Conservation (phyloP, 1,284 basidiomycete genomes). For the Leccinum olivaceoglutinosum region DNA sequence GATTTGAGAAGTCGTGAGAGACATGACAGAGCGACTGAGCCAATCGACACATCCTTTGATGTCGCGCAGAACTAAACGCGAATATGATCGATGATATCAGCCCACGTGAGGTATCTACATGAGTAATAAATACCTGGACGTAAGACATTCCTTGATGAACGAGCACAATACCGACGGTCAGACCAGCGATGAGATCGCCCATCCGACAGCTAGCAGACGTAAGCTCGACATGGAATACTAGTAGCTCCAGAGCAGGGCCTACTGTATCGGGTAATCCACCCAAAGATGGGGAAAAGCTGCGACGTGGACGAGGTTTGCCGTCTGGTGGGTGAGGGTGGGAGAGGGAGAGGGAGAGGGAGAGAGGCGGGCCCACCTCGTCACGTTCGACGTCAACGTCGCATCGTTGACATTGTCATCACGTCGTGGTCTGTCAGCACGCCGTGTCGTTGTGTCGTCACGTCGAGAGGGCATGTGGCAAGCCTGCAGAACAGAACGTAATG, state of each 20-base stretch:
- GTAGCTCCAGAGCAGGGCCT: conserved; percentile 21
- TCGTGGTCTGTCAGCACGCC: no score
- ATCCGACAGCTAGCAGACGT: conserved; percentile 50
- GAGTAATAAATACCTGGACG: conserved; percentile 47
- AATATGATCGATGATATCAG: conserved; percentile 8
- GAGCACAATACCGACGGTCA: conserved; percentile 89
- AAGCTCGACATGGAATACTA: neutral
- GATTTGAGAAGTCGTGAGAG: conserved; percentile 82
- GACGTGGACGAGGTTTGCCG: neutral
- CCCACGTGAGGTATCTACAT: conserved; percentile 7
- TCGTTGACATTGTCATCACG: no score
- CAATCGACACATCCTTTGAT: conserved; percentile 93
- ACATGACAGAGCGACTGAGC: conserved; percentile 95
- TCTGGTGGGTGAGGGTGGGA: no score
- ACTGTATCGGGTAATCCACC: conserved; percentile 86
- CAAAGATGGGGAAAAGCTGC: conserved; percentile 77
- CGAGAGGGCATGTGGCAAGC: no score
- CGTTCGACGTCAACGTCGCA: no score
- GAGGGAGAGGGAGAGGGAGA: no score
- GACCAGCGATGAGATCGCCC: conserved; percentile 82
- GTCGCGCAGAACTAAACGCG: conserved; percentile 76
- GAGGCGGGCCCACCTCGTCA: no score
- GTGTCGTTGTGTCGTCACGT: no score
- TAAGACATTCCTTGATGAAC: conserved; percentile 89
- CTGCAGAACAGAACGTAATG: no score